phyloP scores from a whole-genome alignment of 805 yeast species.

The Dipodascopsis uninucleata region DNA sequence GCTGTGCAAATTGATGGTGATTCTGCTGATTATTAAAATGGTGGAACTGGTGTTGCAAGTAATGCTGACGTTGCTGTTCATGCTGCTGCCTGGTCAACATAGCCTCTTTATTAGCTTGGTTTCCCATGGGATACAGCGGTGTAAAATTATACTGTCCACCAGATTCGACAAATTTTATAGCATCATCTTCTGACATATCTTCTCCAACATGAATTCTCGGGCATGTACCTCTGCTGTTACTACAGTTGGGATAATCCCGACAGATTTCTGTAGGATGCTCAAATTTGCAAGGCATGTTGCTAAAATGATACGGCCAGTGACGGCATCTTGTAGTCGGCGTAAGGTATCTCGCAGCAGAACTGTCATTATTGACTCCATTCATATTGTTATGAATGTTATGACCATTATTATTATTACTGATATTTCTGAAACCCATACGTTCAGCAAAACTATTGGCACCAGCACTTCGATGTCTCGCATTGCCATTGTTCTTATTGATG shows the following conservation, averaged over 20 bases:
- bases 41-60: neutral
- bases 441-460: neutral
- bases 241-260: slow-evolving; percentile 70
- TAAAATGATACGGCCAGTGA: slow-evolving; percentile 39
- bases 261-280: slow-evolving; percentile 81
- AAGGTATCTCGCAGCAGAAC: neutral
- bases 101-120: neutral
- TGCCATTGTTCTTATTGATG: too few relatives aligned
- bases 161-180: slow-evolving; percentile 48
- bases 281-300: slow-evolving; percentile 50
- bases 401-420: neutral
- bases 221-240: slow-evolving; percentile 78
- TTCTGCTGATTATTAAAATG: neutral
- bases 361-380: slow-evolving; percentile 3
- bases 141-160: slow-evolving; percentile 29
- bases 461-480: too few relatives aligned
- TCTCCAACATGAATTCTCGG: slow-evolving; percentile 79
- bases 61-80: neutral
- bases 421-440: neutral
- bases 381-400: neutral
- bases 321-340: slow-evolving; percentile 30
- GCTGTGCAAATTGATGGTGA: neutral
- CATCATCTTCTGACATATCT: slow-evolving; percentile 61
- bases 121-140: slow-evolving; percentile 16
- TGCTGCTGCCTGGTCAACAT: neutral